A percentile compares a stretch with the other conserved stretches of the same genome.
phyloP scores from a whole-genome alignment of 192 early-diverging fungal genomes.

The Linnemannia zychae region DNA sequence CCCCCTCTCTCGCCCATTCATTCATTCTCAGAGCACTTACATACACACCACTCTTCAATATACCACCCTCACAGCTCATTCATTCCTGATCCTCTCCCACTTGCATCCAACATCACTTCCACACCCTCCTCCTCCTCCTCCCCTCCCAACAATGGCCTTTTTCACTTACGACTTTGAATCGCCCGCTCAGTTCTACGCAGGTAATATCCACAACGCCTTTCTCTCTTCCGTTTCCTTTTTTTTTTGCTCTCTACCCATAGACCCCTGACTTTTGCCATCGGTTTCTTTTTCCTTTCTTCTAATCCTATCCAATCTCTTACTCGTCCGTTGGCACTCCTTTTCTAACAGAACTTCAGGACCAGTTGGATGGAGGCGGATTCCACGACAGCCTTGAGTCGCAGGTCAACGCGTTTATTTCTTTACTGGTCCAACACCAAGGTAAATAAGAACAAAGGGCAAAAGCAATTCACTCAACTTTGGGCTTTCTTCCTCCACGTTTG shows the following conservation, averaged over 20 bases:
- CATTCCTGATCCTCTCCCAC: background rate
- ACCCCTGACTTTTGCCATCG: background rate
- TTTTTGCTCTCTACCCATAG: background rate
- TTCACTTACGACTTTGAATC: constrained; percentile 54
- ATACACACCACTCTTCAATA: background rate
- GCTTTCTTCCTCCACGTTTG: too few species aligned
- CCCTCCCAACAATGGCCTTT: constrained; percentile 39
- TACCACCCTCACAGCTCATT: background rate
- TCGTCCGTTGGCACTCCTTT: background rate
- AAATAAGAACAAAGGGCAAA: background rate
- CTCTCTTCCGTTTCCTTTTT: background rate
- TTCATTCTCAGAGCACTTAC: background rate
- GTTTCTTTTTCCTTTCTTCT: background rate
- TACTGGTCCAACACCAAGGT: constrained; percentile 52
- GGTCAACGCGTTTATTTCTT: constrained; percentile 45
- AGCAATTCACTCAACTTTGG: background rate
- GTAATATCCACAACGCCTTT: constrained; percentile 4
- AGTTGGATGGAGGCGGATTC: constrained; percentile 52
- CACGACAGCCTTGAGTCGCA: constrained; percentile 47
- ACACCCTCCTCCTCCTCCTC: background rate
- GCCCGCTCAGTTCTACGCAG: constrained; percentile 40
- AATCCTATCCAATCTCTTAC: background rate
- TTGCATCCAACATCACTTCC: background rate
- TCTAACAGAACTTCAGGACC: constrained; percentile 36
- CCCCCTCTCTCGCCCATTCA: background rate